A percentile compares a stretch with the other conserved stretches of the same genome.
Conservation (phyloP, 1,284 basidiomycete species). For the Papiliotrema fonsecae region DNA sequence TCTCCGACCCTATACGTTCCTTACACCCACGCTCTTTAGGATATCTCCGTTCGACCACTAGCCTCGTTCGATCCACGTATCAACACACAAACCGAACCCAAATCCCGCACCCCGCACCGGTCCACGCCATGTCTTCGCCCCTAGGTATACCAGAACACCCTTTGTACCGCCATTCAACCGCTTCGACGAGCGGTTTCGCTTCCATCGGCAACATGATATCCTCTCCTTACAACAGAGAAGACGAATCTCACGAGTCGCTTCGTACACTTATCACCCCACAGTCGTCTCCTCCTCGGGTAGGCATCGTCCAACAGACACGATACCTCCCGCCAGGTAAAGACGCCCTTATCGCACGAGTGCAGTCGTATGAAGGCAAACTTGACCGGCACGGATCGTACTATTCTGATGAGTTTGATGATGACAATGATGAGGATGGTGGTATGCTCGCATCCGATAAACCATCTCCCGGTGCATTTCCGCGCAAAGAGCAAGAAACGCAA, state of each 20-base stretch:
- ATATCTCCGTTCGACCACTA: not conserved
- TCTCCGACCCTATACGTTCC: not conserved
- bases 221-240: constrained; percentile 17
- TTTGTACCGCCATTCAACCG: constrained; percentile 3
- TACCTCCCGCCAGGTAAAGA: not conserved
- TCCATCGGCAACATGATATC: constrained; percentile 24
- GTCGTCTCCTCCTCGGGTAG: not conserved
- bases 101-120: too few relatives aligned
- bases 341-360: not conserved
- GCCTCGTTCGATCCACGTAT: too few relatives aligned
- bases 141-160: not conserved
- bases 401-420: not conserved
- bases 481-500: constrained; percentile 4
- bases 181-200: constrained; percentile 15
- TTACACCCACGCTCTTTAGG: not conserved
- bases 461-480: not conserved
- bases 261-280: not conserved
- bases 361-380: constrained; percentile 1
- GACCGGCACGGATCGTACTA: not conserved
- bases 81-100: too few relatives aligned
- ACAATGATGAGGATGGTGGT: not conserved
- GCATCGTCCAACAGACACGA: not conserved
- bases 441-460: constrained; percentile 1
- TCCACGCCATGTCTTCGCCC: constrained; percentile 5
- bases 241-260: constrained; percentile 5